These are phyloP conservation scores for Penicillium paxilli DNA, from an alignment of 495 filamentous ascomycete species.

Conservation along the genomic window DNA sequence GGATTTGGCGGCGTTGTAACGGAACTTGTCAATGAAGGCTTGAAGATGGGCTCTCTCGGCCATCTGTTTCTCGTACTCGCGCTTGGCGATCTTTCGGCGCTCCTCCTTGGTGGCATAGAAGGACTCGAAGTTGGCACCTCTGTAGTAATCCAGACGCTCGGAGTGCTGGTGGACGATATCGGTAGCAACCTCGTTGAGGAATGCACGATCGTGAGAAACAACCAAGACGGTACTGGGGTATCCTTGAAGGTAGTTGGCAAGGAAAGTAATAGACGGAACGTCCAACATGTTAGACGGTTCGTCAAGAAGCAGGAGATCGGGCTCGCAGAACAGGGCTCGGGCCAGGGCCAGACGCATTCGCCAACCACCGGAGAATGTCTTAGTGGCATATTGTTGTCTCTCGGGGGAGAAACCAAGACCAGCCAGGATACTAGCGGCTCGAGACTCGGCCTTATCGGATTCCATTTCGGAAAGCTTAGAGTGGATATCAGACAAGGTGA, in stretches of 20 bases:
- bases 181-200: conserved; percentile 98
- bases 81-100: conserved; percentile 91
- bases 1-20: conserved; percentile 98
- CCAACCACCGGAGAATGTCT: conserved; percentile 99
- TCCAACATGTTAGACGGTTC: conserved; percentile 99
- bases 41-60: conserved; percentile 85
- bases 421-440: conserved; percentile 93
- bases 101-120: conserved; percentile 99
- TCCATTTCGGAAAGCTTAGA: conserved; percentile 97
- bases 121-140: conserved; percentile 92
- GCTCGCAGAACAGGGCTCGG: conserved; percentile 96
- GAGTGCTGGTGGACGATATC: conserved; percentile 99
- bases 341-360: conserved; percentile 96
- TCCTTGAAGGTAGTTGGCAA: conserved; percentile 90
- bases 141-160: conserved; percentile 96
- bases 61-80: conserved; percentile 99
- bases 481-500: conserved; percentile 86
- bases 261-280: conserved; percentile 98
- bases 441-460: conserved; percentile 94
- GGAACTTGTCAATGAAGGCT: conserved; percentile 99
- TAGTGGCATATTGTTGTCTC: conserved; percentile 88
- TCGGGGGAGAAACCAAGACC: conserved; percentile 96
- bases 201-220: conserved; percentile 97
- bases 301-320: conserved; percentile 93
- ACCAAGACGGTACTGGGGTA: conserved; percentile 96